Base-by-base conservation (phyloP, 208 protist species). In the Sergeia podlipaevii region DNA sequence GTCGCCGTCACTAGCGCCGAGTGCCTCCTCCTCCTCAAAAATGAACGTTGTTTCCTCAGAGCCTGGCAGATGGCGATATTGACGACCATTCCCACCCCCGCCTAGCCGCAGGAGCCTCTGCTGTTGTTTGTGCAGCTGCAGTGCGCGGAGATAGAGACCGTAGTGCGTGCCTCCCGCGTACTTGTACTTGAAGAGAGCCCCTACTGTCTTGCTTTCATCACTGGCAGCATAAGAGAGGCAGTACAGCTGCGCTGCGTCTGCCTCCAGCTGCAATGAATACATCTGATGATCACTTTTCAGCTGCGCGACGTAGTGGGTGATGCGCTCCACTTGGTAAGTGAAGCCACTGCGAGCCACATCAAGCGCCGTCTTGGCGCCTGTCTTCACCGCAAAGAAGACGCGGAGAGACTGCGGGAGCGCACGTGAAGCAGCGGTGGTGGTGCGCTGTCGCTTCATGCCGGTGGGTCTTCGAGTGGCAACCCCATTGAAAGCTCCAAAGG, bases 131-230 rank as follows among this genome's bases (percentile, higher is more conserved):
- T 69, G 43, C 27, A 65, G 73, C 38, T 63, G 56, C 37, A 79
- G 48, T 10, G 61, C 67, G 10, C 56, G 50, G 1, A 65, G 53
- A 38, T 68, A 85, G 24, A 86, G 46, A 2, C 72, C 65, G 38
- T 82, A 90, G 54, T 90, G 82, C 24, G 56, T 61, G 42, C 85
- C 78, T 37, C 85, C 77, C 34, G 75, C 74, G 57, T 85, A 93
- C 42, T 79, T 85, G 47, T 83, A 71, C 36, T 67, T 66, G 52
- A 93, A 89, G n/a, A 78, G 56, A 17, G 18, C 60, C 10, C 69
- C 63, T 29, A 41, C 52, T 15, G 81, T 73, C 57, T 79, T 80
- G 27, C 51, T 54, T 38, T 80, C 79, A 47, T 93, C 77, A n/a
- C 63, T 37, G 7, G 60, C 61, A 36, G 67, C 52, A 62, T 89